Conservation (phyloP, 345 rosid species). For the Citrus reticulata region DNA sequence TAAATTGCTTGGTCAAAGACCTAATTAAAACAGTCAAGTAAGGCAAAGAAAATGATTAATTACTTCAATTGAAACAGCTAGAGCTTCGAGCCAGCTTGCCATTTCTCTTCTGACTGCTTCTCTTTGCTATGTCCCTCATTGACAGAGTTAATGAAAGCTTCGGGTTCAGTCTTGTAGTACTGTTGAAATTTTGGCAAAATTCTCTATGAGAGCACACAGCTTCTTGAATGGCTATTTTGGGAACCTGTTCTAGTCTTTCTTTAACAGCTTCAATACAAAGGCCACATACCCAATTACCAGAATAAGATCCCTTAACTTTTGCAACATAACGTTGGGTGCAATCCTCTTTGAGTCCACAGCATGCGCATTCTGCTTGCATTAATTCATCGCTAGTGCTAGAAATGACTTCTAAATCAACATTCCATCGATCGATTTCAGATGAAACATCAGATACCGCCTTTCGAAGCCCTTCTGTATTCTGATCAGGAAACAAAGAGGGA, state of each 20-base stretch:
- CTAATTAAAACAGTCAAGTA: background rate
- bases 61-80: conserved; percentile 23
- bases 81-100: conserved; percentile 29
- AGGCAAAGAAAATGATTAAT: background rate
- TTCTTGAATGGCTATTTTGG: conserved; percentile 22
- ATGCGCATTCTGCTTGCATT: conserved; percentile 39
- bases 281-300: conserved; percentile 51
- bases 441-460: conserved; percentile 36
- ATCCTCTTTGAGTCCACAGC: conserved; percentile 49
- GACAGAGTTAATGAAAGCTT: conserved; percentile 35
- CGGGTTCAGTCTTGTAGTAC: conserved; percentile 32
- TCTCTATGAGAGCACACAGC: conserved; percentile 38
- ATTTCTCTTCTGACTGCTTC: conserved; percentile 29
- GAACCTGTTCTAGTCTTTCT: conserved; percentile 22
- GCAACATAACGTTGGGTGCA: conserved; percentile 37
- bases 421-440: conserved; percentile 16
- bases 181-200: conserved; percentile 42
- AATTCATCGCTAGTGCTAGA: conserved; percentile 14
- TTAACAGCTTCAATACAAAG: conserved; percentile 51
- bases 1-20: too few relatives aligned
- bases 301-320: conserved; percentile 22
- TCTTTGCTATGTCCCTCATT: conserved; percentile 41
- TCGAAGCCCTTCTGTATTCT: conserved; percentile 26
- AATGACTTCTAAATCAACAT: background rate
- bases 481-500: background rate